These are phyloP conservation scores for Linnemannia schmuckeri DNA, from an alignment of 192 early-diverging fungal genomes.

Conservation along the genomic window DNA sequence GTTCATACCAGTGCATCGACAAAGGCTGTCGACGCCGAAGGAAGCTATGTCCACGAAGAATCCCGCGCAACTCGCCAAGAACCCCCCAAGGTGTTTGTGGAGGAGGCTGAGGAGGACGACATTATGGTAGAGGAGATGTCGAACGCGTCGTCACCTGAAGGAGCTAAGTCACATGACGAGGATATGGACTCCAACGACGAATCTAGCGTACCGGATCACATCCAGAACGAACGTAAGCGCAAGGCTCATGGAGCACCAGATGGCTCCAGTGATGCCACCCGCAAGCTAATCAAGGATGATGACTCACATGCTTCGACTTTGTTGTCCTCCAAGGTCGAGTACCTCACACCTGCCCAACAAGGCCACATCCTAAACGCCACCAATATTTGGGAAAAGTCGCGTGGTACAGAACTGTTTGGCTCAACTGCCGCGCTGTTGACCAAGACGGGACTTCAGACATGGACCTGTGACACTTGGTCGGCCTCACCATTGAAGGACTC, in stretches of 20 bases:
- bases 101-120: slow-evolving; percentile 51
- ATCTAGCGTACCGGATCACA: neutral
- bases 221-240: slow-evolving; percentile 28
- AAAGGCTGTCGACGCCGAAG: neutral
- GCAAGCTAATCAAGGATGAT: slow-evolving; percentile 16
- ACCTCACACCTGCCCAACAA: slow-evolving; percentile 7
- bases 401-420: slow-evolving; percentile 24
- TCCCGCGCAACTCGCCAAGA: neutral
- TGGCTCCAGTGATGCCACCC: neutral
- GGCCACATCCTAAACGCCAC: slow-evolving; percentile 27
- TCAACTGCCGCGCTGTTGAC: slow-evolving; percentile 3
- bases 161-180: slow-evolving; percentile 22
- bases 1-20: neutral
- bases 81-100: slow-evolving; percentile 1
- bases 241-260: slow-evolving; percentile 13
- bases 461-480: slow-evolving; percentile 36
- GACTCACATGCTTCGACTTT: neutral
- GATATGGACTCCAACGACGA: slow-evolving; percentile 33
- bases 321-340: neutral
- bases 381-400: slow-evolving; percentile 26
- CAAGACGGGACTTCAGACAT: slow-evolving; percentile 22
- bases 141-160: slow-evolving; percentile 47
- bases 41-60: neutral
- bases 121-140: slow-evolving; percentile 55
- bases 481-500: slow-evolving; percentile 22